Base-by-base conservation (phyloP, 805 yeast species). In the Debaryomyces castellii region DNA sequence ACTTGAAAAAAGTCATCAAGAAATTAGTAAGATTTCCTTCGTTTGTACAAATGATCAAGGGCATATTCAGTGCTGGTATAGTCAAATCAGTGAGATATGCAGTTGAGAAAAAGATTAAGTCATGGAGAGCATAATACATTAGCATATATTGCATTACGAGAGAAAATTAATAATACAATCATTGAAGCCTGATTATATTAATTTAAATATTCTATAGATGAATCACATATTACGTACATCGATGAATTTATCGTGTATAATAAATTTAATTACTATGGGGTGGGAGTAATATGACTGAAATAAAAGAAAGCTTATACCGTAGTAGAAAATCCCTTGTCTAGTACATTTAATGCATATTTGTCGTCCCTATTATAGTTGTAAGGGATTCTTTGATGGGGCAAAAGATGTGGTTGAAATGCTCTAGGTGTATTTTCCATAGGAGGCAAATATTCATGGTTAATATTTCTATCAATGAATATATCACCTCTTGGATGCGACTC, bases 11-110 rank as follows among this genome's bases (percentile, higher is more conserved):
- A 21, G 43, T 55, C 6, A 51, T 63, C 8, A 48, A 45, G 27
- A 39, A 48, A 21, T 85, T 86, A 1, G 90, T 91, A 6, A 72
- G 71, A 36, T 67, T 68, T 59, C 84, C 94, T n/a, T 87, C 96
- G 12, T 59, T 83, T 12, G 64, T 81, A 7, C 99, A 94, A 64
- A 81, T 89, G 24, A 51, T 81, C 14, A 90, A 92, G 63, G 99
- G 99, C 0, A 56, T 92, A 1, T 69, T 89, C 35, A 89, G 96
- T 3, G 97, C 98, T 1, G 99, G 99, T 1, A 41, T 87, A 1
- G 59, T 70, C 16, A 87, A 86, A 59, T 81, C 91, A 9, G 59
- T 82, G 41, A 79, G 76, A 56, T 91, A 91, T 63, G 91, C 95
- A 4, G 69, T 78, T 63, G 95, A 89, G 40, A 91, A 91, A 65